Evolutionary conservation across 345 rosid species (phyloP).

Genomic region (Brassica napus): DNA sequence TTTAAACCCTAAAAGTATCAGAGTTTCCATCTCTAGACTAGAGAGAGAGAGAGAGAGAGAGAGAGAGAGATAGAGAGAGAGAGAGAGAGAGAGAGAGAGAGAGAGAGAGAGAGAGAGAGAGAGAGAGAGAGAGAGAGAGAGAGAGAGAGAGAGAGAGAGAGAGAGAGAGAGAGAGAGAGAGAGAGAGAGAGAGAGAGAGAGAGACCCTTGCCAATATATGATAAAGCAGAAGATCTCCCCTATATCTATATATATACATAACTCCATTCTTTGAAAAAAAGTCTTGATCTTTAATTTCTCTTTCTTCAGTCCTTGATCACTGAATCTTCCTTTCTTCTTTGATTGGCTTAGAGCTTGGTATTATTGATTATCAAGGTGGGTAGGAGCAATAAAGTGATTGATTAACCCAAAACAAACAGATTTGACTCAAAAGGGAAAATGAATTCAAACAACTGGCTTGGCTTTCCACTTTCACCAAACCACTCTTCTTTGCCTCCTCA

Average conservation of each 20-base stretch:
- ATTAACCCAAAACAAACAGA: slow-evolving; percentile 15
- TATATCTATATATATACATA: slow-evolving; percentile 27
- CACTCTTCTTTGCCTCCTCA: slow-evolving; percentile 71
- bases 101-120: background rate
- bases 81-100: background rate
- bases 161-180: background rate
- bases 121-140: slow-evolving; percentile 18
- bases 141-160: background rate
- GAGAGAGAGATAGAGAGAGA: too few species aligned
- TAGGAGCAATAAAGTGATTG: slow-evolving; percentile 5
- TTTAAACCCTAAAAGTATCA: slow-evolving; percentile 32
- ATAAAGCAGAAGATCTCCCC: slow-evolving; percentile 5
- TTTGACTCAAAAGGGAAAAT: slow-evolving; percentile 38
- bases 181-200: slow-evolving; percentile 2
- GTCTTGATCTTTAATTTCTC: slow-evolving; percentile 26
- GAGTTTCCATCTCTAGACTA: background rate
- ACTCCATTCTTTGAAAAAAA: slow-evolving; percentile 34
- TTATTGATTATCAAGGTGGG: slow-evolving; percentile 28
- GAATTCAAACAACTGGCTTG: slow-evolving; percentile 99
- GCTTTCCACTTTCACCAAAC: slow-evolving; percentile 90
- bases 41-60: too few species aligned
- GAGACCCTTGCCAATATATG: background rate
- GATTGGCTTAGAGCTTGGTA: slow-evolving; percentile 27
- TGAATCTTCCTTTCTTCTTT: slow-evolving; percentile 30
- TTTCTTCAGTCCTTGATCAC: slow-evolving; percentile 18